phyloP scores from a whole-genome alignment of 768 basidiomycete species.

The Calvatia gigantea region DNA sequence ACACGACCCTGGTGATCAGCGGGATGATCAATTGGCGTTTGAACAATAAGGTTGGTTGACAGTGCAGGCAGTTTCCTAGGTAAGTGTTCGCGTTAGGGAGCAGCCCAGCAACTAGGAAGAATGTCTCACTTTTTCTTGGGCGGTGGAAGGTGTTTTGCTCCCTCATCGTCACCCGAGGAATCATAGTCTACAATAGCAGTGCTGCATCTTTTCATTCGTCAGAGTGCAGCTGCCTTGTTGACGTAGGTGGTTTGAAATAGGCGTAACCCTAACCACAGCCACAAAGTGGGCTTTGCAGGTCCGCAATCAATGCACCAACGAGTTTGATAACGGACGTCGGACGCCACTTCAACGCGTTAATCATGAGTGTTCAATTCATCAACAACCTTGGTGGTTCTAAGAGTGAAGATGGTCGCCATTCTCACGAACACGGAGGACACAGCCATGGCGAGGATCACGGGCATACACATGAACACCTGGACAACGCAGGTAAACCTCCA shows the following conservation, averaged over 20 bases:
- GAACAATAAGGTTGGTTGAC: conserved; percentile 41
- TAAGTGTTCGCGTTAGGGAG: too few species aligned
- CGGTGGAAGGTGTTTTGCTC: conserved; percentile 9
- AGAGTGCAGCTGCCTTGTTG: background rate
- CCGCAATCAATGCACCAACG: background rate
- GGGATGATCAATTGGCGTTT: conserved; percentile 67
- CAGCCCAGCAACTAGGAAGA: background rate
- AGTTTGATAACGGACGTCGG: too few species aligned
- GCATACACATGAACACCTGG: conserved; percentile 91
- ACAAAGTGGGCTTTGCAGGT: background rate
- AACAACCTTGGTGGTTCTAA: conserved; percentile 51
- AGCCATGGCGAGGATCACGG: conserved; percentile 61
- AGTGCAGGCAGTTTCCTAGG: conserved; percentile 62
- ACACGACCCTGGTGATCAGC: conserved; percentile 80
- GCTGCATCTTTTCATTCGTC: conserved; percentile 33
- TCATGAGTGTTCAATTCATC: conserved; percentile 72
- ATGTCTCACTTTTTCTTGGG: conserved; percentile 41
- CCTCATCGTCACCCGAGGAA: conserved; percentile 44
- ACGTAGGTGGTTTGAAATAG: background rate
- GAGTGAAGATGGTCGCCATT: conserved; percentile 38
- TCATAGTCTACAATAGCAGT: conserved; percentile 44
- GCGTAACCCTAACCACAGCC: conserved; percentile 24
- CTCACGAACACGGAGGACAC: conserved; percentile 56
- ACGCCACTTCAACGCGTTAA: too few species aligned
- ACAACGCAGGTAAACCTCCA: conserved; percentile 65